phyloP scores from a whole-genome alignment of 108 stramenopile species.

The Discostella stelligeroides region DNA sequence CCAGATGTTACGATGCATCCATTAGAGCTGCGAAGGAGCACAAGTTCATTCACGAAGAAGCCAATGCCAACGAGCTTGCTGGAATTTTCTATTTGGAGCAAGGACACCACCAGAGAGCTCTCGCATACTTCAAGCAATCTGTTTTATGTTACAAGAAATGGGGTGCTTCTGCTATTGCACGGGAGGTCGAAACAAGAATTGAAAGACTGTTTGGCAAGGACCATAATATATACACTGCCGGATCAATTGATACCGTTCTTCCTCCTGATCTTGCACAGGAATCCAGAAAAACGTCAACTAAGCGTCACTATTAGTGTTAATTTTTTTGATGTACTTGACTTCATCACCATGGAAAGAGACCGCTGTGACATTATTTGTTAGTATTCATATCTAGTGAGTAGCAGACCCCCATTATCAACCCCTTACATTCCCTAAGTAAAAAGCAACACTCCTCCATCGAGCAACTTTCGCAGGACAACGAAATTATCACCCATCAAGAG shows the following conservation, averaged over 20 bases:
- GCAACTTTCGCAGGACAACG: too few relatives aligned
- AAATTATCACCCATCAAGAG: too few relatives aligned
- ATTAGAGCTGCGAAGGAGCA: slow-evolving; percentile 21
- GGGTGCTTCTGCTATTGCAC: slow-evolving; percentile 26
- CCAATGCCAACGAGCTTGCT: slow-evolving; percentile 8
- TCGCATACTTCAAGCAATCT: slow-evolving; percentile 12
- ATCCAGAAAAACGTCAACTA: too few relatives aligned
- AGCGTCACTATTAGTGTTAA: too few relatives aligned
- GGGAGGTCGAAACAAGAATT: slow-evolving; percentile 4
- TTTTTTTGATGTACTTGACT: too few relatives aligned
- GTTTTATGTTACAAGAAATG: slow-evolving; percentile 15
- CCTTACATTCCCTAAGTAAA: too few relatives aligned
- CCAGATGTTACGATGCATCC: slow-evolving; percentile 14
- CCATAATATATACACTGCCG: neutral
- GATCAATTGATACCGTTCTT: too few relatives aligned
- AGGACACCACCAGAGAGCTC: slow-evolving; percentile 2
- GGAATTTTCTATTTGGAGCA: slow-evolving; percentile 18
- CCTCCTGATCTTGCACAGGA: neutral
- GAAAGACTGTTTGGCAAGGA: slow-evolving; percentile 3
- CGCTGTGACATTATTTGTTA: too few relatives aligned
- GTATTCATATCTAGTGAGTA: too few relatives aligned
- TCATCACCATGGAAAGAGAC: too few relatives aligned
- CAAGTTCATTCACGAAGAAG: slow-evolving; percentile 31
- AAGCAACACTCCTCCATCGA: too few relatives aligned
- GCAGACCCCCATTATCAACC: too few relatives aligned